Evolutionary conservation across 2,329 filamentous ascomycete genomes (phyloP).

Genomic region (Furcasterigmium sp.): DNA sequence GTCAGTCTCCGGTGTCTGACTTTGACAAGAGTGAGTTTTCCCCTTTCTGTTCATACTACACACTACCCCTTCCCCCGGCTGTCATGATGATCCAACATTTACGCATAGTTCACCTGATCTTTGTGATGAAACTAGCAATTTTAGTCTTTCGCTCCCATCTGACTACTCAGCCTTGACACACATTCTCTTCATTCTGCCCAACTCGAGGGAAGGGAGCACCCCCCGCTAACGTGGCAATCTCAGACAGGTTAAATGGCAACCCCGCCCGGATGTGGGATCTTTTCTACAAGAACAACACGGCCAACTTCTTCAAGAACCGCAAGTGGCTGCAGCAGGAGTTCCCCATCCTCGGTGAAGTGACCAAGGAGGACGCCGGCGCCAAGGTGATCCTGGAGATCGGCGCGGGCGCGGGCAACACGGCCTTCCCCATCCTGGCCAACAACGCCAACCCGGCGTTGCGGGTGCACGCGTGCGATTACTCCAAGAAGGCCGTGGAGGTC

Average conservation of each 20-base stretch:
- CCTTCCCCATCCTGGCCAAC: conserved; percentile 80
- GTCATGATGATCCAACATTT: conserved; percentile 22
- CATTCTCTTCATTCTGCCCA: conserved; percentile 8
- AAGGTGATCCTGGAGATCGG: conserved; percentile 82
- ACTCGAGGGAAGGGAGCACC: neutral
- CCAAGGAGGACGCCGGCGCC: conserved; percentile 61
- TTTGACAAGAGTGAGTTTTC: conserved; percentile 73
- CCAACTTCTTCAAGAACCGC: conserved; percentile 97
- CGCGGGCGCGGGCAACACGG: conserved; percentile 92
- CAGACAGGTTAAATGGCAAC: conserved; percentile 78
- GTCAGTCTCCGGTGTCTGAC: conserved; percentile 80
- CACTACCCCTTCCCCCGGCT: conserved; percentile 12
- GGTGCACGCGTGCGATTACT: conserved; percentile 94
- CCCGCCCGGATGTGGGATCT: conserved; percentile 97
- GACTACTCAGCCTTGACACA: conserved; percentile 27
- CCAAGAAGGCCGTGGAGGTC: conserved; percentile 88
- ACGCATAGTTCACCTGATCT: conserved; percentile 57
- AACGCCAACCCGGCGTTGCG: conserved; percentile 79
- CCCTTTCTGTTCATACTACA: conserved; percentile 2
- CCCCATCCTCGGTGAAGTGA: conserved; percentile 75
- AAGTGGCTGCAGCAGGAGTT: conserved; percentile 98
- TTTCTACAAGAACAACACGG: conserved; percentile 96
- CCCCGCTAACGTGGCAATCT: conserved; percentile 31
- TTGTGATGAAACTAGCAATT: conserved; percentile 49
- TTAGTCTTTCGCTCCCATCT: conserved; percentile 73